Evolutionary conservation across 1,284 basidiomycete species (phyloP).

Genomic region (Caloboletus firmus): DNA sequence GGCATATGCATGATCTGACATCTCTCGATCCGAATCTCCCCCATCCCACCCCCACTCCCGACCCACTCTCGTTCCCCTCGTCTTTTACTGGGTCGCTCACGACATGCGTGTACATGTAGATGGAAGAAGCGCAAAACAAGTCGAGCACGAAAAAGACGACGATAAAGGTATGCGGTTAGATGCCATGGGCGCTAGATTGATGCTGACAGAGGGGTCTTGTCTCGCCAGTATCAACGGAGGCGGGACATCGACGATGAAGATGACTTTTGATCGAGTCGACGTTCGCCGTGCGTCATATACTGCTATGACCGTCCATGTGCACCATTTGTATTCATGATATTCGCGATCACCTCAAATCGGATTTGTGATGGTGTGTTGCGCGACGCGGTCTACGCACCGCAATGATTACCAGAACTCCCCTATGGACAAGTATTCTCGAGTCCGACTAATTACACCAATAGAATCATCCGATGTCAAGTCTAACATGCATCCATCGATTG

Average conservation of each 20-base stretch:
- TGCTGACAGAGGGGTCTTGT: neutral
- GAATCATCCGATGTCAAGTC: neutral
- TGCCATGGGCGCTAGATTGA: neutral
- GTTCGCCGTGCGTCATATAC: neutral
- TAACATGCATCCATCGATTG: neutral
- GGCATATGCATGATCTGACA: neutral
- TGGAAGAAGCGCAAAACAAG: constrained; percentile 65
- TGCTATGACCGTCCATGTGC: neutral
- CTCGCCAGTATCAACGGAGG: constrained; percentile 67
- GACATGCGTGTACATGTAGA: constrained; percentile 40
- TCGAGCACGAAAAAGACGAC: constrained; percentile 57
- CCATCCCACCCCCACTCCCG: neutral
- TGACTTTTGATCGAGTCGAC: constrained; percentile 47
- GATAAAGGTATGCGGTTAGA: constrained; percentile 59
- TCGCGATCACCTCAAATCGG: neutral
- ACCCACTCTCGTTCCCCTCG: neutral
- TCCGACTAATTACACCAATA: neutral
- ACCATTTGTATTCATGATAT: neutral
- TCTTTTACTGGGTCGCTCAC: neutral
- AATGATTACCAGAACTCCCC: neutral
- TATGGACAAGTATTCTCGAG: neutral
- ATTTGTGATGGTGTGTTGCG: neutral
- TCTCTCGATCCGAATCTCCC: neutral
- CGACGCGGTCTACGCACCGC: no score
- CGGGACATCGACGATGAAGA: constrained; percentile 74